Percentiles rank a stretch among this genome's conserved stretches.
These are phyloP conservation scores for Starmerella khaoyaiensis DNA, from an alignment of 805 yeast species.

Conservation along the genomic window DNA sequence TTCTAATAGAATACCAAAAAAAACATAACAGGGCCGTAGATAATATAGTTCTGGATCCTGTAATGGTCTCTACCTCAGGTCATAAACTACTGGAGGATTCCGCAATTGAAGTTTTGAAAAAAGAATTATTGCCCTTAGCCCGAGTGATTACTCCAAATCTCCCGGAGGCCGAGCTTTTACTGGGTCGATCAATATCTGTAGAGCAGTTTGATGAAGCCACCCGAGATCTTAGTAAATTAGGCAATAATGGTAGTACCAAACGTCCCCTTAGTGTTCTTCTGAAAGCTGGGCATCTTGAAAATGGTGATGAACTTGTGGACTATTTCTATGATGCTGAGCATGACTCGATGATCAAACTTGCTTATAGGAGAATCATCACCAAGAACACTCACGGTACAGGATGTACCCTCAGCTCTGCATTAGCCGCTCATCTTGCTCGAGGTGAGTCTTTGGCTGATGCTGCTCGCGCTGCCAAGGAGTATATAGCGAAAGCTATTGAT, in stretches of 20 bases:
- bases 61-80: constrained; percentile 73
- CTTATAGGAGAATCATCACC: constrained; percentile 35
- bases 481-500: constrained; percentile 52
- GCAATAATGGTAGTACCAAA: background rate
- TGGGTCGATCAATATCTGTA: constrained; percentile 11
- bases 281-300: constrained; percentile 67
- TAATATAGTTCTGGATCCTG: constrained; percentile 57
- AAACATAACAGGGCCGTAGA: constrained; percentile 3
- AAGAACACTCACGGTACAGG: constrained; percentile 79
- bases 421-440: constrained; percentile 60
- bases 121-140: constrained; percentile 38
- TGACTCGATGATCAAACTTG: constrained; percentile 41
- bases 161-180: constrained; percentile 41
- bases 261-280: constrained; percentile 35
- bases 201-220: constrained; percentile 15
- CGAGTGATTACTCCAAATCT: constrained; percentile 63
- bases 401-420: constrained; percentile 71
- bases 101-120: constrained; percentile 35
- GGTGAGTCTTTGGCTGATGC: constrained; percentile 38
- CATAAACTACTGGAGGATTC: constrained; percentile 39
- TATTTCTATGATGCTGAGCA: constrained; percentile 22
- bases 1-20: constrained; percentile 9
- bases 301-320: constrained; percentile 12
- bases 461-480: constrained; percentile 45
- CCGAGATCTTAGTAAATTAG: constrained; percentile 21